Evolutionary conservation across 1,284 basidiomycete species (phyloP), one percentile per base, ranked within the genome.

Genomic region (Ganoderma sinense): DNA sequence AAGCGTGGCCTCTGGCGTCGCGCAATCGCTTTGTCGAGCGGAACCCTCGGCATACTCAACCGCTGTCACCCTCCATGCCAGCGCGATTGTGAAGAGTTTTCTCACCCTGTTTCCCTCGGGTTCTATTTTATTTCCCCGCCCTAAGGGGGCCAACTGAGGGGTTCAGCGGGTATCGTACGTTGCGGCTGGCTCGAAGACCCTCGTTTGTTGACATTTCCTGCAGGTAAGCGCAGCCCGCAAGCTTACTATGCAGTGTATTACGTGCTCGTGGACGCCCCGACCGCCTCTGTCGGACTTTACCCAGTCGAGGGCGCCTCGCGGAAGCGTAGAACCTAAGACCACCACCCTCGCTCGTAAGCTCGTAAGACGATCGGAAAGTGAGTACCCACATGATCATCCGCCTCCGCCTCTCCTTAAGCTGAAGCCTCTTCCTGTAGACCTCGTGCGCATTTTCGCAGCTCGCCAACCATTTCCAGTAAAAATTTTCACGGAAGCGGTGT

Each of bases 401-500:
- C 29, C 26, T 62, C 26, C 53, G 61, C 65, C 18, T 63, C 65
- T 60, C 43, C 51, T 26, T 13, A 29, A 8, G 29, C 29, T 51
- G 45, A 33, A 26, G 62, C 48, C 36, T 33, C 64, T 64, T 67
- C 67, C 66, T 33, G 5, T 43, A 58, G 62, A n/a, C 66, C 71
- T 65, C 67, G 64, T 69, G 67, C 41, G 5, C 16, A 39, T 13
- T 39, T 51, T 55, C 58, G 41, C 40, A 51, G 29, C 26, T 40
- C n/a, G 6, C 16, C 33, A 63, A 41, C 56, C 67, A 29, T 41
- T 53, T 39, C n/a, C 64, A 33, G 55, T 31, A 43, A 48, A 61
- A 64, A 33, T 7, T 36, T 48, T 56, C 62, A 60, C 65, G 23
- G 64, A 48, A 36, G 62, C 69, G 69, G 71, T 45, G 53, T 59